Evolutionary conservation across 805 yeast genomes (phyloP), one percentile per base, ranked within the genome.

Genomic region (Candida takata): DNA sequence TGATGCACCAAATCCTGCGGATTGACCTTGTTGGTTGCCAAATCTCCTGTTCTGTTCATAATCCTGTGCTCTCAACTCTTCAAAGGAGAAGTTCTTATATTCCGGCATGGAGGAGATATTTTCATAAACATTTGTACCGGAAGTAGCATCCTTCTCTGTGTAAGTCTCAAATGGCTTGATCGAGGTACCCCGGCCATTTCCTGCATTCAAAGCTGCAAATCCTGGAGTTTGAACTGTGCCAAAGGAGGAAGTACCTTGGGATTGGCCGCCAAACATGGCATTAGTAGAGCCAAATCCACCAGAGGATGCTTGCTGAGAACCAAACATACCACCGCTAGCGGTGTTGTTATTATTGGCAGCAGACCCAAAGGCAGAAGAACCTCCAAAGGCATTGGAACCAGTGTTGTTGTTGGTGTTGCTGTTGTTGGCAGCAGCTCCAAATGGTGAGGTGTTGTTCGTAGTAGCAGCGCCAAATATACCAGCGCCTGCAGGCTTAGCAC

Each of bases 101-200:
- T 86, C 95, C 5, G 95, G 95, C 97, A 92, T 88, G 30, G 84
- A 73, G 9, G 84, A 66, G 42, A 92, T 81, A 48, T 77, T 77
- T 58, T 90, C 85, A 61, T 67, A 88, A 33, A 68, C 61, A 37
- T 76, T 78, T 15, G 67, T 64, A 6, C 73, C 71, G 23, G 76
- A 72, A 10, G 77, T 65, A 4, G 67, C 57, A 52, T 88, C 97
- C 50, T 81, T 83, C 56, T 90, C 97, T 24, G 69, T 66, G 45
- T 60, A 69, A 8, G 87, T 71, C 34, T 75, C 67, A 55, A 78
- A 88, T 2, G 95, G 90, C 47, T 70, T 76, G 8, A 69, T 60
- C 0, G 79, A 73, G 5, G 95, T 80, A 24, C 95, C 95, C 44
- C 76, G 70, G 60, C 72, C 65, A 38, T 62, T 42, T 24, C 49